Evolutionary conservation across 805 yeast species (phyloP).

Genomic region (Myxozyma monticola): DNA sequence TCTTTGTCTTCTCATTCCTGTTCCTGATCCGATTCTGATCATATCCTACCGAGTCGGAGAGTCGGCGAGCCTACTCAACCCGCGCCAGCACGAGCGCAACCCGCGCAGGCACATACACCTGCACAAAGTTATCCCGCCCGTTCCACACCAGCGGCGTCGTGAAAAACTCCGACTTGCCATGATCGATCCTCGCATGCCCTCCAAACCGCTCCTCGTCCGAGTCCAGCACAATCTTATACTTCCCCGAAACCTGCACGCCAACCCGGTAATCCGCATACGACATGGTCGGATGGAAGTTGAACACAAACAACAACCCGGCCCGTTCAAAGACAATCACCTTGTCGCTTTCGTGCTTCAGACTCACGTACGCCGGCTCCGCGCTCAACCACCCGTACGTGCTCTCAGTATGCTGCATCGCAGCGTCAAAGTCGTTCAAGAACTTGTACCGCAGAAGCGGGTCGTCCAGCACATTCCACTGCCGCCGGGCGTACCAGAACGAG

Average conservation of each 20-base stretch:
- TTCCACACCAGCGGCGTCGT: conserved; percentile 83
- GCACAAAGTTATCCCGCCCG: conserved; percentile 68
- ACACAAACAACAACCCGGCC: conserved; percentile 77
- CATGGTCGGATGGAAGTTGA: conserved; percentile 85
- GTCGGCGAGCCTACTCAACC: not conserved
- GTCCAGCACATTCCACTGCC: conserved; percentile 85
- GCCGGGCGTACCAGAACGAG: conserved; percentile 89
- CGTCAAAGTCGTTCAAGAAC: conserved; percentile 77
- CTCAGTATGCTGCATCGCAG: conserved; percentile 79
- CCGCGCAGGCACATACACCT: conserved; percentile 49
- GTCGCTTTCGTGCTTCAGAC: conserved; percentile 84
- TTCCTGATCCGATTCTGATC: no score
- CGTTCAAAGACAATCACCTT: conserved; percentile 88
- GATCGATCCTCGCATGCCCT: conserved; percentile 65
- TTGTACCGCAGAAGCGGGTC: conserved; percentile 80
- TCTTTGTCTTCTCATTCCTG: no score
- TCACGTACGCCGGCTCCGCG: conserved; percentile 76
- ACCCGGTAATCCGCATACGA: conserved; percentile 84
- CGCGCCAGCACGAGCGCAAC: conserved; percentile 7
- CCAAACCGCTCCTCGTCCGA: conserved; percentile 73
- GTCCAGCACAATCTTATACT: conserved; percentile 70
- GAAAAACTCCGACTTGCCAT: conserved; percentile 52
- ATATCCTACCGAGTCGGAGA: no score
- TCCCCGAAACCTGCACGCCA: conserved; percentile 83
- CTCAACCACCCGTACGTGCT: conserved; percentile 67